Base-by-base conservation (phyloP, 2,329 filamentous ascomycete genomes). In the Nemania serpens region DNA sequence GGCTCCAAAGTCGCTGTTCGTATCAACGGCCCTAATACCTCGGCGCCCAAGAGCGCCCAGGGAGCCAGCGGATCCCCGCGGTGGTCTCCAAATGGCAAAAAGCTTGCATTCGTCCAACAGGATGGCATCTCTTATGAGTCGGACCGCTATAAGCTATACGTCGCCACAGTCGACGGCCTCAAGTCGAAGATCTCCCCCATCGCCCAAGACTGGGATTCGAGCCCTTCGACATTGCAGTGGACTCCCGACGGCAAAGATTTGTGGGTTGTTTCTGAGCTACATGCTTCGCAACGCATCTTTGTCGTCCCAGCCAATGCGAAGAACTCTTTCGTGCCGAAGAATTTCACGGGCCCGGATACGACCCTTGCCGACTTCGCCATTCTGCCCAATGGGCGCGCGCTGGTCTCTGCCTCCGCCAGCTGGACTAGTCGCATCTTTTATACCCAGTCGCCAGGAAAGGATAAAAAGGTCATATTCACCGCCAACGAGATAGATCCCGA, bases 351-450 rank as follows among this genome's bases (percentile, higher is more conserved):
- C 17, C 58, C 61, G 3, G 61, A 63, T 9, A 61, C 58, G n/a
- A 61, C 11, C n/a, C 33, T 63, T 25, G 49, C 48, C 11, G 58
- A 61, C 12, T 61, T 63, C 39, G 45, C 53, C 15, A 58, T 63
- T 18, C 46, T 63, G n/a, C 58, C 61, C 46, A 42, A 57, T 46
- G 61, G 58, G 37, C 36, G 34, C 5, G 61, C 61, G 2, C 49
- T 63, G 1, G 61, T 63, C 13, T 63, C 61, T 25, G 57, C 61
- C 11, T 33, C 57, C 10, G 57, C 61, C n/a, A 63, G 61, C 37
- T 63, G 61, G 61, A 61, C 61, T 17, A 63, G 61, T 13, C 47
- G 61, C 11, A 55, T 63, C 10, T 63, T 63, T 46, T 63, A 63
- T n/a, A 63, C 58, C 22, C 61, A 63, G 22, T 43, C 48, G n/a